Percentiles rank a stretch among this genome's conserved stretches.
Conservation (phyloP, 1,284 basidiomycete genomes). For the Irpex sp. region DNA sequence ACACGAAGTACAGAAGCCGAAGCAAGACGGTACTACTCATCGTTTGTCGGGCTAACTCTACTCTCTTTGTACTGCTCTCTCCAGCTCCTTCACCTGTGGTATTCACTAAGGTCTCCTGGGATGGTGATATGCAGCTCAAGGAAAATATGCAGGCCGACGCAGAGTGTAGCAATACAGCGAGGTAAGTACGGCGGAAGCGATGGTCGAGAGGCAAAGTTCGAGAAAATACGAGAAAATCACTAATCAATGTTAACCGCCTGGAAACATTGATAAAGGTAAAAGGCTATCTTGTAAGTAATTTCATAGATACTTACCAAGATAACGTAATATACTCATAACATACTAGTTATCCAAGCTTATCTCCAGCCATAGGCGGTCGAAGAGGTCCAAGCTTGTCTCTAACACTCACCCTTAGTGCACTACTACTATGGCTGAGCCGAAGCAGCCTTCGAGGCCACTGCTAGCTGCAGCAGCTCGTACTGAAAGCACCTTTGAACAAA, state of each 20-base stretch:
- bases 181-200: neutral
- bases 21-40: neutral
- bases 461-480: conserved; percentile 19
- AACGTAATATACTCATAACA: neutral
- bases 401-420: neutral
- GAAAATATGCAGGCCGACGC: neutral
- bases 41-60: neutral
- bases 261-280: too few species aligned
- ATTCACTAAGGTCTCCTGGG: too few species aligned
- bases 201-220: neutral
- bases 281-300: too few species aligned
- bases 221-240: neutral
- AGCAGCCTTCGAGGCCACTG: conserved; percentile 6
- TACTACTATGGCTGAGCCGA: neutral
- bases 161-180: neutral
- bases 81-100: neutral
- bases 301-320: too few species aligned
- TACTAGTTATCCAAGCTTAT: too few species aligned
- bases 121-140: too few species aligned
- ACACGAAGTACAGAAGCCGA: neutral
- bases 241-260: too few species aligned
- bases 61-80: neutral
- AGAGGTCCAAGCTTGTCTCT: neutral
- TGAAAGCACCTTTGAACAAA: conserved; percentile 30
- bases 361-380: too few species aligned